These are phyloP conservation scores for Mentha longifolia DNA, from an alignment of 257 asterid species.

Conservation along the genomic window DNA sequence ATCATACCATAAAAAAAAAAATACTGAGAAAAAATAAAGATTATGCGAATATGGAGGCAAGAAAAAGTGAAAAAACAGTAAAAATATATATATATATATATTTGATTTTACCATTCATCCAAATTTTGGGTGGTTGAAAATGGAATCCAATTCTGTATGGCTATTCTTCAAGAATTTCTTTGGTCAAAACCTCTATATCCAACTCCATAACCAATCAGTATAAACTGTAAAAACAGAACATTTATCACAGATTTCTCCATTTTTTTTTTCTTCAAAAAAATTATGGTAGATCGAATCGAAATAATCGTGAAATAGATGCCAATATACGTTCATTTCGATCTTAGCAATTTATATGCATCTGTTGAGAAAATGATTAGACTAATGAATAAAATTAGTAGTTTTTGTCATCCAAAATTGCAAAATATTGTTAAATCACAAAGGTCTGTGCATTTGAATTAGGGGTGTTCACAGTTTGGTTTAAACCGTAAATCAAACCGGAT, in stretches of 20 bases:
- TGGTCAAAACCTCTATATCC: constrained; percentile 29
- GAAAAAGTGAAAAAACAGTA: neutral
- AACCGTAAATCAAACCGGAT: too few species aligned
- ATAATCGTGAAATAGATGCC: neutral
- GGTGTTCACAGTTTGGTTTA: too few species aligned
- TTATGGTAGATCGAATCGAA: neutral
- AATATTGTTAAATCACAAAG: constrained; percentile 9
- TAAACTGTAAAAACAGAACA: constrained; percentile 22
- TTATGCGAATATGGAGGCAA: neutral
- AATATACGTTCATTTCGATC: neutral
- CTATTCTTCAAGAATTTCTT: constrained; percentile 19
- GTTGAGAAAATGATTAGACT: neutral
- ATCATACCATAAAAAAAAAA: constrained; percentile 28
- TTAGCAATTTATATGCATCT: neutral
- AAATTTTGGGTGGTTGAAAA: constrained; percentile 58
- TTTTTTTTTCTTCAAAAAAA: neutral
- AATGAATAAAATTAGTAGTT: constrained; percentile 10
- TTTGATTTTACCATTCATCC: constrained; percentile 55
- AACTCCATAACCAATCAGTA: constrained; percentile 35
- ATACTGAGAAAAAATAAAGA: neutral
- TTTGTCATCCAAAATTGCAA: constrained; percentile 7
- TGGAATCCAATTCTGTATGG: constrained; percentile 51
- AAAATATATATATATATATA: neutral
- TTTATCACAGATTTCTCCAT: constrained; percentile 32
- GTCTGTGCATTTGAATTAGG: neutral